Evolutionary conservation across 2,329 filamentous ascomycete genomes (phyloP).

Genomic region (Fusarium verticillioides): DNA sequence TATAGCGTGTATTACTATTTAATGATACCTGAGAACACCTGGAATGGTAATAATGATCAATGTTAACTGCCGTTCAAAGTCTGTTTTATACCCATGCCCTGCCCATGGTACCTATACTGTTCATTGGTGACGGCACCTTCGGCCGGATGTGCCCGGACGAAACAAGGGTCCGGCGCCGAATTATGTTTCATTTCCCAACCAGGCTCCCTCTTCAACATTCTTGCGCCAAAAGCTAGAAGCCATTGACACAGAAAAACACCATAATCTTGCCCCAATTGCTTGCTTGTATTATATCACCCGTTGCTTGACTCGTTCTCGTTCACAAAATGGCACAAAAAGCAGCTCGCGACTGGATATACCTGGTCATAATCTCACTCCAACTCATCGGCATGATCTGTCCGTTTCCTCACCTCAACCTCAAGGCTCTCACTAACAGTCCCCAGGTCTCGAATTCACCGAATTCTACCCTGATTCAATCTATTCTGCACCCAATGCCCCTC

Average conservation of each 20-base stretch:
- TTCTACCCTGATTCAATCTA: conserved; percentile 63
- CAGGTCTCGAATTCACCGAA: conserved; percentile 65
- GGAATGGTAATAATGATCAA: not conserved
- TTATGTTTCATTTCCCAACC: conserved; percentile 25
- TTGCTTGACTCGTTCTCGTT: fast-evolving
- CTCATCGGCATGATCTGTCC: conserved; percentile 53
- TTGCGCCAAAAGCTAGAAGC: not conserved
- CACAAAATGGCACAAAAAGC: conserved; percentile 41
- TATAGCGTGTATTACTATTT: not conserved
- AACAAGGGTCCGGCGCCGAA: conserved; percentile 21
- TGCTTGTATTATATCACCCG: no score
- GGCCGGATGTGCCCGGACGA: conserved; percentile 4
- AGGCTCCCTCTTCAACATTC: not conserved
- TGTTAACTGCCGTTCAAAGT: not conserved
- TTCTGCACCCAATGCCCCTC: conserved; percentile 53
- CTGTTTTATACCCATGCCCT: not conserved
- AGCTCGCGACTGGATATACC: conserved; percentile 51
- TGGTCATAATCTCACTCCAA: conserved; percentile 49
- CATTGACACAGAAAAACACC: no score
- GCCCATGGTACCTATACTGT: not conserved
- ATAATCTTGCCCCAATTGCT: not conserved
- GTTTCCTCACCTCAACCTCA: not conserved
- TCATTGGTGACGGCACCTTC: not conserved
- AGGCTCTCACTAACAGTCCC: conserved; percentile 4
- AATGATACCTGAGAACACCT: not conserved